These are phyloP conservation scores for Papiliotrema laurentii DNA, from an alignment of 1,284 basidiomycete species.

Conservation along the genomic window DNA sequence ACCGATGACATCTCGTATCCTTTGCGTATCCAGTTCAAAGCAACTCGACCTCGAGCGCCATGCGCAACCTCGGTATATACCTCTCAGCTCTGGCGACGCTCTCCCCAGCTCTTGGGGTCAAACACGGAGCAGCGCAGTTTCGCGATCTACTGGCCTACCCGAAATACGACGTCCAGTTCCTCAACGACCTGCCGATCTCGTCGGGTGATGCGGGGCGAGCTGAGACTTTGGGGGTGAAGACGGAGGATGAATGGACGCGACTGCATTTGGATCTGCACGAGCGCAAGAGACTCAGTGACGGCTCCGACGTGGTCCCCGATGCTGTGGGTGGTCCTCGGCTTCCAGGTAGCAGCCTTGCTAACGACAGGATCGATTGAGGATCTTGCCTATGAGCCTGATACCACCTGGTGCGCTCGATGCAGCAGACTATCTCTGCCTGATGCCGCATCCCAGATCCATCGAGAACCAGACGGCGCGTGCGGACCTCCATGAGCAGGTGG, in stretches of 20 bases:
- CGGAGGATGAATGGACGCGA: slow-evolving; percentile 68
- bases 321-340: background rate
- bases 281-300: slow-evolving; percentile 49
- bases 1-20: background rate
- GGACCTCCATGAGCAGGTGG: slow-evolving; percentile 27
- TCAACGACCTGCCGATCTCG: slow-evolving; percentile 70
- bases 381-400: slow-evolving; percentile 32
- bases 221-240: slow-evolving; percentile 56
- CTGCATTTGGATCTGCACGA: slow-evolving; percentile 49
- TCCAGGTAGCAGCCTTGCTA: background rate
- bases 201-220: slow-evolving; percentile 64
- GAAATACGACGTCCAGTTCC: slow-evolving; percentile 74
- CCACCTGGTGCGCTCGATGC: slow-evolving; percentile 10
- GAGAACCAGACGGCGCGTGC: slow-evolving; percentile 19
- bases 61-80: slow-evolving; percentile 32
- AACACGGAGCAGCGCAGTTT: slow-evolving; percentile 25
- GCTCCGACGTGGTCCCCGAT: background rate
- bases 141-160: slow-evolving; percentile 76
- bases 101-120: slow-evolving; percentile 9
- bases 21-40: background rate
- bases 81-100: slow-evolving; percentile 25
- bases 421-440: slow-evolving; percentile 41
- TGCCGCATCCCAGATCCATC: slow-evolving; percentile 34
- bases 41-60: background rate
- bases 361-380: slow-evolving; percentile 15